These are phyloP conservation scores for Proliferodiscus dingleyae DNA, from an alignment of 2,329 filamentous ascomycete genomes.

Conservation along the genomic window DNA sequence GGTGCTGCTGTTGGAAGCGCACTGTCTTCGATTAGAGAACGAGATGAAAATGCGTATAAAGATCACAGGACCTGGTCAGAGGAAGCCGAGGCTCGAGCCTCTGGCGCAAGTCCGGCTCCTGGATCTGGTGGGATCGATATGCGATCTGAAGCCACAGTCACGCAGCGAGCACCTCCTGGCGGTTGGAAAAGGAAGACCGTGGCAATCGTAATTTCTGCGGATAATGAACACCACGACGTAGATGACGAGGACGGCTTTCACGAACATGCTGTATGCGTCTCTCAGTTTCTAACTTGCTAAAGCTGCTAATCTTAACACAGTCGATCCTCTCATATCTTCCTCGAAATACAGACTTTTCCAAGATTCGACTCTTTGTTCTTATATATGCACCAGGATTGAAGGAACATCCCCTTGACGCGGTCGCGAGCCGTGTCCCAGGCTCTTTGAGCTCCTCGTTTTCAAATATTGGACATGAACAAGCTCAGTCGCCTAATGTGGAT, in stretches of 20 bases:
- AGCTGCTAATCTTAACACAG: slow-evolving; percentile 40
- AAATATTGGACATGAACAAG: slow-evolving; percentile 74
- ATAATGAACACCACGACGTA: slow-evolving; percentile 53
- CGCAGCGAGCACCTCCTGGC: slow-evolving; percentile 23
- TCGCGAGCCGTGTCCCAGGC: slow-evolving; percentile 53
- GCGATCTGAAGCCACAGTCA: slow-evolving; percentile 26
- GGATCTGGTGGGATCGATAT: slow-evolving; percentile 19
- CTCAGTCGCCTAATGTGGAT: slow-evolving; percentile 62
- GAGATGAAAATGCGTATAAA: slow-evolving; percentile 72
- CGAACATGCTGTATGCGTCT: slow-evolving; percentile 71
- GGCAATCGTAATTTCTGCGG: slow-evolving; percentile 83
- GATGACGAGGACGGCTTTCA: slow-evolving; percentile 58
- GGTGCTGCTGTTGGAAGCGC: slow-evolving; percentile 79
- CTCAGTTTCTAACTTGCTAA: background rate
- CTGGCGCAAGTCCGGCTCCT: slow-evolving; percentile 38
- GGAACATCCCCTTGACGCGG: slow-evolving; percentile 51
- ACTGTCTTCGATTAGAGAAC: slow-evolving; percentile 76
- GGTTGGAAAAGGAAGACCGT: slow-evolving; percentile 62
- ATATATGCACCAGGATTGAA: slow-evolving; percentile 83
- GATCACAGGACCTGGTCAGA: slow-evolving; percentile 92
- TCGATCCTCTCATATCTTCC: slow-evolving; percentile 88
- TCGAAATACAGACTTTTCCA: slow-evolving; percentile 66
- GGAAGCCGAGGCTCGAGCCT: slow-evolving; percentile 68
- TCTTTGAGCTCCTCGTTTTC: slow-evolving; percentile 79
- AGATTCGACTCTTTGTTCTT: slow-evolving; percentile 75